These are phyloP conservation scores for Casaregolazyma lundiana DNA, from an alignment of 1,139 yeast genomes.

Conservation along the genomic window DNA sequence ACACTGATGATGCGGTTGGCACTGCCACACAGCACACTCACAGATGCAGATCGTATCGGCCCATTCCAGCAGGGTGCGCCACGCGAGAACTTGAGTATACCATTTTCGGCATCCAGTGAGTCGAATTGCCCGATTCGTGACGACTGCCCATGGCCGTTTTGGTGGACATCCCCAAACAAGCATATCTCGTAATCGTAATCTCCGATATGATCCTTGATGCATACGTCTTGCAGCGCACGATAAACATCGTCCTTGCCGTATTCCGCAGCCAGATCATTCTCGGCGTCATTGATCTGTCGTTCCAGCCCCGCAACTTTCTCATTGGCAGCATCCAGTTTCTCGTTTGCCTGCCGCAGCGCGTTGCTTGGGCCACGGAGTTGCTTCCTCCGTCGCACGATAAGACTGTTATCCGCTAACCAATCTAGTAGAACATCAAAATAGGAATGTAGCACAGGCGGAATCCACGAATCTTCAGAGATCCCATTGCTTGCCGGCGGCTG, in stretches of 20 bases:
- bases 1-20: constrained; percentile 55
- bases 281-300: constrained; percentile 21
- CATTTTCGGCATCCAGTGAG: constrained; percentile 10
- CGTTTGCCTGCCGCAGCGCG: constrained; percentile 21
- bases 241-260: constrained; percentile 65
- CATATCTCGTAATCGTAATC: constrained; percentile 69
- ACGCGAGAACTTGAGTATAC: constrained; percentile 41
- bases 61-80: constrained; percentile 98
- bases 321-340: constrained; percentile 27
- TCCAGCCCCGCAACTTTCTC: constrained; percentile 24
- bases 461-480: constrained; percentile 7
- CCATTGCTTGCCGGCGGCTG: constrained; percentile 6
- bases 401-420: constrained; percentile 27
- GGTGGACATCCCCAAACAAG: constrained; percentile 53
- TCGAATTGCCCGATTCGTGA: constrained; percentile 51
- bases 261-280: constrained; percentile 18
- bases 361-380: constrained; percentile 11
- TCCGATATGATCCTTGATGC: constrained; percentile 51
- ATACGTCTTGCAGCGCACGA: constrained; percentile 50
- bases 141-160: constrained; percentile 43
- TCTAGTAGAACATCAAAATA: constrained; percentile 12
- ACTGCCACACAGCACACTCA: constrained; percentile 65
- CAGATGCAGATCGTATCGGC: constrained; percentile 68
- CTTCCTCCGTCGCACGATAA: constrained; percentile 18
- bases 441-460: constrained; percentile 11